Evolutionary conservation across 768 basidiomycete genomes (phyloP).

Genomic region (Russula sp.): DNA sequence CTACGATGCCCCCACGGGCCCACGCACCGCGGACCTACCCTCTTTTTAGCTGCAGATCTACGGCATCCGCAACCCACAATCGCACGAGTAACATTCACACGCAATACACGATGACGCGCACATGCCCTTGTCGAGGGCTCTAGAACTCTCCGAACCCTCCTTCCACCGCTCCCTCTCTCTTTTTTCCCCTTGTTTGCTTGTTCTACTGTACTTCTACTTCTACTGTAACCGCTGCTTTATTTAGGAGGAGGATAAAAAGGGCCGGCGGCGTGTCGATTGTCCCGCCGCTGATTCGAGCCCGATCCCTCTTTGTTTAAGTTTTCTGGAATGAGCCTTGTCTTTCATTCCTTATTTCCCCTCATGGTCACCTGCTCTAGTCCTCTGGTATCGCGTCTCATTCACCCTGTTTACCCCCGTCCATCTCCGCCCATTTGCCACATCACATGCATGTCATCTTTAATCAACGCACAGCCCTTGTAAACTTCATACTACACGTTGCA

Average conservation of each 20-base stretch:
- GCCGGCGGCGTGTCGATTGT: neutral
- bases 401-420: neutral
- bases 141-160: too few relatives aligned
- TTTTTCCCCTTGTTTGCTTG: too few relatives aligned
- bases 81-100: neutral
- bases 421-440: neutral
- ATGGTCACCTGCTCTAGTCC: too few relatives aligned
- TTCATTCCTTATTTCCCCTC: neutral
- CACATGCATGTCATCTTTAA: neutral
- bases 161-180: too few relatives aligned
- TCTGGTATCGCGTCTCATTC: neutral
- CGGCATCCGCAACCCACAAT: neutral
- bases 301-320: neutral
- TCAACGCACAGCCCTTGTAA: neutral
- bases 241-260: conserved; percentile 2
- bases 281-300: neutral
- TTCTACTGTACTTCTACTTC: neutral
- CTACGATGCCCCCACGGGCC: too few relatives aligned
- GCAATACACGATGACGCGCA: neutral
- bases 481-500: neutral
- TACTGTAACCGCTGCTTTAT: neutral
- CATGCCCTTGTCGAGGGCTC: neutral
- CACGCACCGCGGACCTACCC: too few relatives aligned
- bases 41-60: neutral
- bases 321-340: neutral